Evolutionary conservation across 352 stramenopile species (phyloP), one percentile per base, ranked within the genome.

Genomic region (Phytophthora lateralis): DNA sequence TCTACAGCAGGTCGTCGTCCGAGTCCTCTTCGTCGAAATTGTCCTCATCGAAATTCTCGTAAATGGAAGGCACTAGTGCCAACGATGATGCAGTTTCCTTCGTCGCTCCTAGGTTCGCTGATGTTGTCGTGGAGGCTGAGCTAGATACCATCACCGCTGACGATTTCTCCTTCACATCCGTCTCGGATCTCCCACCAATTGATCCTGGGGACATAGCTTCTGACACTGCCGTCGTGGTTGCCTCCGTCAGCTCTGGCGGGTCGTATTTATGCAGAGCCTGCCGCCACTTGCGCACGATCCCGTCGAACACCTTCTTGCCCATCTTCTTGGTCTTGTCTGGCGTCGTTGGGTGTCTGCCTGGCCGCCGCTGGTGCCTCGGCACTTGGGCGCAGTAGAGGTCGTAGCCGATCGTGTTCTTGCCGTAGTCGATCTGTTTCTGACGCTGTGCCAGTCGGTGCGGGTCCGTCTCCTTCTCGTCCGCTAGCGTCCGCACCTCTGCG

Each of bases 361-460:
- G 67, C 17, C 71, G 68, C 26, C 86, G 80, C 48, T 81, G 55
- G 46, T 81, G 63, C 41, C 73, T 71, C 3, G 87, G 84, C 30
- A 97, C 81, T 29, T 65, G 48, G 7, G 75, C 58, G 44, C 83
- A 90, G 63, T 96, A 97, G 8, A 61, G 80, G 45, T 97, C 87
- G 61, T 97, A 97, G n/a, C 90, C 90, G 45, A 95, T 75, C 39
- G 90, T 97, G 71, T 97, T 97, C 69, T 97, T 97, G 37, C 90
- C 90, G 52, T 91, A 97, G 64, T 97, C 89, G 54, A 97, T 95
- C 64, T 97, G 90, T 76, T 97, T 97, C 65, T 97, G 89, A n/a
- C 90, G 85, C 74, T 97, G 89, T 18, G 83, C 76, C 20, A 97
- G 66, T 30, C 88, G 80, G 20, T 91, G 87, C n/a, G 80, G 64